Evolutionary conservation across 1,284 basidiomycete species (phyloP).

Genomic region (Chondrostereum purpureum): DNA sequence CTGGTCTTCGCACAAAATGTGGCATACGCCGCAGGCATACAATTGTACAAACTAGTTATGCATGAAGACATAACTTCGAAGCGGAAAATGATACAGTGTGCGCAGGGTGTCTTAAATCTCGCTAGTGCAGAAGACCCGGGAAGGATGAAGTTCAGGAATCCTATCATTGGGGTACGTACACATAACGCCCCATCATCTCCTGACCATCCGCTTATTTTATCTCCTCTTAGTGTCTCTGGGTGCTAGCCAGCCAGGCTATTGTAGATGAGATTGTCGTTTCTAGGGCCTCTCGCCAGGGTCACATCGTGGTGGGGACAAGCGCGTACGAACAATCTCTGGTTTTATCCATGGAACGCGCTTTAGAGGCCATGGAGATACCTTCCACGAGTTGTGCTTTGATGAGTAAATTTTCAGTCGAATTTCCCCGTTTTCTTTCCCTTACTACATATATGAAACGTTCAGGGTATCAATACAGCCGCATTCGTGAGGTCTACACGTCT

Average conservation of each 20-base stretch:
- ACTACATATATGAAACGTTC: too few relatives aligned
- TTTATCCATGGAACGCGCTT: neutral
- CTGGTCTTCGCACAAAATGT: neutral
- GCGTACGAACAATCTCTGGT: neutral
- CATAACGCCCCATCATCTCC: neutral
- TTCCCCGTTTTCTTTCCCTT: too few relatives aligned
- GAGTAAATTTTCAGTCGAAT: too few relatives aligned
- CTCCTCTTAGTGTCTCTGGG: neutral
- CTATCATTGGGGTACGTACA: constrained; percentile 1
- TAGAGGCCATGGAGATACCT: neutral
- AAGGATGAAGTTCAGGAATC: neutral
- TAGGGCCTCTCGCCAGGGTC: neutral
- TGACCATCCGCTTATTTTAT: too few relatives aligned
- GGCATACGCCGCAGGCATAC: constrained; percentile 11
- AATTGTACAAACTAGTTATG: constrained; percentile 11
- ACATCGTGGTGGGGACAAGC: neutral
- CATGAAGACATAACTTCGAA: constrained; percentile 2
- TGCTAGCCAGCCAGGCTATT: neutral
- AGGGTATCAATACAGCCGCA: neutral
- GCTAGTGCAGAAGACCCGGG: neutral
- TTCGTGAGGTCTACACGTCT: neutral
- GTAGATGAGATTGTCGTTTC: neutral
- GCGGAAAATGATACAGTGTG: neutral
- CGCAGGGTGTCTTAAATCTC: neutral
- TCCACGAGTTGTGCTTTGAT: neutral